Evolutionary conservation across 305 asterid genomes (phyloP), one percentile per base, ranked within the genome.

Genomic region (Fraxinus sp.): DNA sequence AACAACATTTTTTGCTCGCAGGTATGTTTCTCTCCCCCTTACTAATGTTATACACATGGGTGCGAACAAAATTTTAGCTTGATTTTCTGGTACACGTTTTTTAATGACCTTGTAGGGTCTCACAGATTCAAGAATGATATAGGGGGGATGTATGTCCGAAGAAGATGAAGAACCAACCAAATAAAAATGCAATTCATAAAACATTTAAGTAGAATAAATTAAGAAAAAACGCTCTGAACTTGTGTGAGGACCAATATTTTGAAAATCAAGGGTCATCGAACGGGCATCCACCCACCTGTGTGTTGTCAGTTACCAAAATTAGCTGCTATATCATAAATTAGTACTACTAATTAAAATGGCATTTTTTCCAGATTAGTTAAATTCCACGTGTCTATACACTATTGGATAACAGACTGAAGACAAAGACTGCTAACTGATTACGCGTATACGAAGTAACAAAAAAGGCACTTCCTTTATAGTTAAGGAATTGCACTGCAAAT

Each of bases 1-100:
- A 72, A 77, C 77, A 33, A 49, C 35, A 32, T 32, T 71, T 39
- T 81, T 49, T 86, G 78, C 81, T 77, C 62, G 2, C 46, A 0
- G 70, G 30, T 20, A 20, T 20, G 68, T 20, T 57, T 18, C 68
- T 20, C 26, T 7, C 68, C 3, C 68, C 26, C 4, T 57, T 57
- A 2, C 26, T 57, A 57, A 20, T 57, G 68, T 57, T 6, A 57
- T 7, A 18, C 28, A 20, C 30, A 7, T 4, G 30, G 30, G 7
- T 2, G 13, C 68, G 13, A 57, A 57, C 68, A 7, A 57, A 57
- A 20, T 18, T 57, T 57, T 57, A 57, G 30, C 30, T 18, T 57
- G 28, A 20, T 57, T 57, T 57, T 57, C 28, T 18, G 13, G 68
- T 20, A 8, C 24, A 7, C 8, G 28, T 18, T 55, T 16, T 52